Percentiles rank a stretch among this genome's conserved stretches.
phyloP scores from a whole-genome alignment of 441 rosid genomes.

The Gossypium trilobum region DNA sequence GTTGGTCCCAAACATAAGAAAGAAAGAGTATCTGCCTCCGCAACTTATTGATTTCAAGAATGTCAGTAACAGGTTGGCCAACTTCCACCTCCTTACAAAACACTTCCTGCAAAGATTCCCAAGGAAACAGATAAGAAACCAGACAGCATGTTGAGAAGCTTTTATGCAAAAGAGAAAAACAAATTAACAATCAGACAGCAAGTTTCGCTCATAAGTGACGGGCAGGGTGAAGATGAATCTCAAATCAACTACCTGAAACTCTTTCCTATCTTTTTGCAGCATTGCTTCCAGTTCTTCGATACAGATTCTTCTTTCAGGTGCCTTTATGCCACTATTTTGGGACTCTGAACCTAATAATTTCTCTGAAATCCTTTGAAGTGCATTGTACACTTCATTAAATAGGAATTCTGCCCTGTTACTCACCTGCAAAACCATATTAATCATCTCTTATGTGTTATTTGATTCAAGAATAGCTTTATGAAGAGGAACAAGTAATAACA shows the following conservation, averaged over 20 bases:
- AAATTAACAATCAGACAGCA: conserved; percentile 6
- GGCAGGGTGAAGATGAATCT: not conserved
- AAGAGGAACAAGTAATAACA: conserved; percentile 9
- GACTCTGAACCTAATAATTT: conserved; percentile 29
- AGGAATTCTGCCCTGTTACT: conserved; percentile 40
- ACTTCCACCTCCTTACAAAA: conserved; percentile 26
- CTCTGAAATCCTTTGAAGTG: conserved; percentile 39
- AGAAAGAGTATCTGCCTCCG: conserved; percentile 50
- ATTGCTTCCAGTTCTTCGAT: conserved; percentile 42
- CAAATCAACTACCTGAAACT: conserved; percentile 44
- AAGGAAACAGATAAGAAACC: conserved; percentile 17
- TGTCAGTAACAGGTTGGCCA: conserved; percentile 44
- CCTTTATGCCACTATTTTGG: conserved; percentile 24
- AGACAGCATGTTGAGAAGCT: not conserved
- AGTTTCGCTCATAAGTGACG: not conserved
- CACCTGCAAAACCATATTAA: conserved; percentile 34
- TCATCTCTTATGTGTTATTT: conserved; percentile 8
- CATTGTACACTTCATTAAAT: conserved; percentile 41
- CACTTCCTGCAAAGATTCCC: conserved; percentile 46
- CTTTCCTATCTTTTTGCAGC: conserved; percentile 48
- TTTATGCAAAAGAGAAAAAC: conserved; percentile 8
- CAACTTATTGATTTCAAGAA: conserved; percentile 58
- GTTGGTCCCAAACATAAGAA: conserved; percentile 61
- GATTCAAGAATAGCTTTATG: conserved; percentile 10
- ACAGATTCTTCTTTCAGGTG: conserved; percentile 25